Evolutionary conservation across 495 filamentous ascomycete genomes (phyloP).

Genomic region (Tuber melanosporum): DNA sequence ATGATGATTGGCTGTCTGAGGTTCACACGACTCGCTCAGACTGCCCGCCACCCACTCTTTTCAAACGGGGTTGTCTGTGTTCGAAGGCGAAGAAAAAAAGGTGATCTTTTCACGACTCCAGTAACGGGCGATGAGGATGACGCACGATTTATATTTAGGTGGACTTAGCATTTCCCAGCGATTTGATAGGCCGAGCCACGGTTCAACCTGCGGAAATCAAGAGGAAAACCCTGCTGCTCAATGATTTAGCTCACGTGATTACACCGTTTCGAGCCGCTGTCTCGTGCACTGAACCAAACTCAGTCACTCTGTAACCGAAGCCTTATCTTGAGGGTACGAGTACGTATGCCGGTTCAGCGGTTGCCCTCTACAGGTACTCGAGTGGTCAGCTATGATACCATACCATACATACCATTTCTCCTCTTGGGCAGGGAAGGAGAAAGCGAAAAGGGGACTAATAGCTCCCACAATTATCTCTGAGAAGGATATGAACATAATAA

Average conservation of each 20-base stretch:
- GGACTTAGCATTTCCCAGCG: background rate
- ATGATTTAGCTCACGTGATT: background rate
- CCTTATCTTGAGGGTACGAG: background rate
- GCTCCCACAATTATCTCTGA: background rate
- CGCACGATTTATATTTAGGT: slow-evolving; percentile 1
- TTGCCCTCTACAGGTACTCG: too few relatives aligned
- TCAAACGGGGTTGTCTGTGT: background rate
- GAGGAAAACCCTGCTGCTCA: background rate
- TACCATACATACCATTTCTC: background rate
- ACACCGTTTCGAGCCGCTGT: background rate
- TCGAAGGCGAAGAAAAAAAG: background rate
- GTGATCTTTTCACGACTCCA: background rate
- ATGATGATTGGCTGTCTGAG: background rate
- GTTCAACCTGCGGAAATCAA: background rate
- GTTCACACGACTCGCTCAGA: background rate
- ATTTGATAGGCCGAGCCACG: background rate
- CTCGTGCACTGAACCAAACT: background rate
- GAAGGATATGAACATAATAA: background rate
- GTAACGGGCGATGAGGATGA: slow-evolving; percentile 3
- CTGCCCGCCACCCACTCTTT: background rate
- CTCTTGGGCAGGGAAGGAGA: background rate
- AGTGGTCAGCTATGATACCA: too few relatives aligned
- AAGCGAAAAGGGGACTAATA: background rate
- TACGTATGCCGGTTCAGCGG: too few relatives aligned
- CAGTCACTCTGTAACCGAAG: background rate